Base-by-base conservation (phyloP, 2,329 filamentous ascomycete genomes). In the Lojkania enalia region DNA sequence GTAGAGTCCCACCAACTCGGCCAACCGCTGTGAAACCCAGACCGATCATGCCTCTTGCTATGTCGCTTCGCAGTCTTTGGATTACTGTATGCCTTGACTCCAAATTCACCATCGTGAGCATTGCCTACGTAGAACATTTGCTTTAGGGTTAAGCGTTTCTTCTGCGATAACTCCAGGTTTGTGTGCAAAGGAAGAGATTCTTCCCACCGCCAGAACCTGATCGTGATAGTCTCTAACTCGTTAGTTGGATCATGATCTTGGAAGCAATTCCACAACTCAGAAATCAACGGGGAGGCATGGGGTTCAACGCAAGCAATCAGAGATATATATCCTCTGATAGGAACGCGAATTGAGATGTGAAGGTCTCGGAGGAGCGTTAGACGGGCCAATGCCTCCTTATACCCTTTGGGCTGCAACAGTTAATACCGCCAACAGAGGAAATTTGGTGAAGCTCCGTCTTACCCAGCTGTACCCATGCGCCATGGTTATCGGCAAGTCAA, bases 191-290 rank as follows among this genome's bases (percentile, higher is more conserved):
- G 29, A 5, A 4, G n/a, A 5, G 13, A 5, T 11, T 40, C 14
- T 30, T 30, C 16, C 33, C 40, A 36, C 4, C 19, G 33, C 40
- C 40, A 43, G 23, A 43, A 43, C 9, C 33, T 3, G 11, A 37
- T 16, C 3, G 23, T 31, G 3, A 43, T 31, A 4, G 39, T 35
- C 16, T 20, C 29, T 3, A 42, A 15, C 19, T 35, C 30, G 20
- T 20, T 42, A 9, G 32, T 29, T 7, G 15, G 9, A 13, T 9
- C 16, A 12, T 35, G 18, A 13, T 23, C 30, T 13, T 25, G 18
- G 21, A 25, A 35, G 5, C 13, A 12, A 25, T 27, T 7, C 30
- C 39, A 42, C 30, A 33, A 33, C 7, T 11, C 30, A 11, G 7
- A 9, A 16, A 33, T 11, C 7, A 33, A 15, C 9, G 7, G 7